Evolutionary conservation across 2,329 filamentous ascomycete genomes (phyloP), one percentile per base, ranked within the genome.

Genomic region (Passalora sequoiae): DNA sequence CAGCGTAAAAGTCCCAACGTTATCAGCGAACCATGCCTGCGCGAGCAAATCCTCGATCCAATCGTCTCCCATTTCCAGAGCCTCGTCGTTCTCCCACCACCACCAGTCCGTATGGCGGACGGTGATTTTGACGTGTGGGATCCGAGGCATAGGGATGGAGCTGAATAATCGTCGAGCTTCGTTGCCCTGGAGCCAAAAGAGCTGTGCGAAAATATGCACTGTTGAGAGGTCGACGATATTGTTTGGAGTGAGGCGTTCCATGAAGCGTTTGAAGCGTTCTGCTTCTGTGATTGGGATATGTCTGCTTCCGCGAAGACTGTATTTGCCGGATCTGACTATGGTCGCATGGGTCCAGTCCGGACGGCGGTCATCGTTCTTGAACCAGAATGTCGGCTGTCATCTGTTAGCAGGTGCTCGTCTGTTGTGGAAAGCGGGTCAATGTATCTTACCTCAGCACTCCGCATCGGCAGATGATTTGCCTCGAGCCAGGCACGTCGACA

Each of bases 21-120:
- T 3, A 20, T 35, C 17, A 13, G 24, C 17, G 17, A 33, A 31
- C 9, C 15, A 31, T 4, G 20, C 1, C 12, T 36, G 20, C 4
- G 19, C 19, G 7, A 47, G 37, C 16, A 47, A 12, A 6, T 12
- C 9, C 6, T 8, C 9, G 16, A 47, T 40, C 39, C 44, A 43
- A 3, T 29, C 0, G n/a, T 24, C 9, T 3, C 24, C 4, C 19
- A 47, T 20, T 3, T 15, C 4, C 7, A 47, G 24, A 3, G 19
- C 6, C 10, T 28, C 10, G 6, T 39, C 29, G 6, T 19, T 6
- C 19, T 47, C 44, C 44, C 40, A 43, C n/a, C n/a, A n/a, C 40
- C 35, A 43, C 40, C 44, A 47, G 24, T 47, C 44, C 9, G 40
- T 47, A 16, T 47, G 40, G 12, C 33, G 29, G n/a, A 47, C 27